Conservation (phyloP, 164 flowering plant genomes). For the Euptelea pleiosperma region DNA sequence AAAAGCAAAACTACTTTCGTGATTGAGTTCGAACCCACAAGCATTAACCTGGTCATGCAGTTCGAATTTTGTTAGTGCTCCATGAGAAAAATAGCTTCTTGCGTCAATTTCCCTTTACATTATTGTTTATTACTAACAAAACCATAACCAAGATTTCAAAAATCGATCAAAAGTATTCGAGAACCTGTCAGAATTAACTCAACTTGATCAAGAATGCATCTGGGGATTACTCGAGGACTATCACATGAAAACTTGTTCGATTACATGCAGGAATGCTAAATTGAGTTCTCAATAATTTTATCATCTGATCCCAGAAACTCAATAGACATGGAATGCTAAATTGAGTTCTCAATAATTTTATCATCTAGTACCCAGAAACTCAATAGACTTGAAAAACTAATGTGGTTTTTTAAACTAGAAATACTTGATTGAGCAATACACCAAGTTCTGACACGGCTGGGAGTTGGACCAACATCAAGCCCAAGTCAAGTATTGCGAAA, state of each 20-base stretch:
- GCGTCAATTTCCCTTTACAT: neutral
- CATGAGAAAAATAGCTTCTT: neutral
- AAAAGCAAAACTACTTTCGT: constrained; percentile 2
- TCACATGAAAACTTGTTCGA: neutral
- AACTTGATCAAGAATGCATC: neutral
- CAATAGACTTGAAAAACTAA: neutral
- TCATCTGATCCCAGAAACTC: too few species aligned
- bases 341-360: neutral
- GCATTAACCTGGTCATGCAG: constrained; percentile 15
- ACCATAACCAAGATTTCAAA: too few species aligned
- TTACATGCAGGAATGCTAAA: neutral
- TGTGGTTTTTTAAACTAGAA: too few species aligned
- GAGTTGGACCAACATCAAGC: too few species aligned
- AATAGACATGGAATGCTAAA: neutral
- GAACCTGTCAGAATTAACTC: neutral
- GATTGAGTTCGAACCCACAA: constrained; percentile 6
- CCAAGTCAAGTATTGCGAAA: too few species aligned
- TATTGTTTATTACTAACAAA: too few species aligned
- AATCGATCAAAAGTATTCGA: too few species aligned
- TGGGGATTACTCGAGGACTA: neutral
- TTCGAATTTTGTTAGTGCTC: constrained; percentile 7
- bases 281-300: neutral
- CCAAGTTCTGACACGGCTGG: too few species aligned
- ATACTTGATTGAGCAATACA: too few species aligned
- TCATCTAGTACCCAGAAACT: too few species aligned